Base-by-base conservation (phyloP, 352 stramenopile species). In the Globisporangium takayamanum region DNA sequence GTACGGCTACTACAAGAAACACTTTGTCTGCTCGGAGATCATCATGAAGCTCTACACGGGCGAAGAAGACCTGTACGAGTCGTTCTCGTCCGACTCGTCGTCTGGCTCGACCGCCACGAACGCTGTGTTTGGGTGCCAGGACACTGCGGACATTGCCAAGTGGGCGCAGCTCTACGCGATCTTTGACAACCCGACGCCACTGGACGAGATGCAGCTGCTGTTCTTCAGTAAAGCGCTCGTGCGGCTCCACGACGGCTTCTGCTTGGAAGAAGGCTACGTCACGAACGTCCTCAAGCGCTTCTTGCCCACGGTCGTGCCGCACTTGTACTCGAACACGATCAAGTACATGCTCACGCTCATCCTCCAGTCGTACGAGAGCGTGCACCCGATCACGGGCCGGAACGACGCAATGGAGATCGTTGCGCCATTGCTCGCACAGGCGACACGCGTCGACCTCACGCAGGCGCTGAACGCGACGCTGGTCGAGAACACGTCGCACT, bases 31-130 rank as follows among this genome's bases (percentile, higher is more conserved):
- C 70, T 94, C 85, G 1, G 85, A 94, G 72, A 92, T 94, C 64
- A 92, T 94, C 57, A 94, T 94, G 85, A 92, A 91, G 61, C 72
- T 94, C 5, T 94, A 94, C 70, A 93, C 85, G 25, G 85, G 85
- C 36, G 85, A 94, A 53, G 85, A 94, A 42, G 85, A 94, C 52
- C 55, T 94, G 59, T 94, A 94, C 68, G 82, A 94, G 57, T 94
- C 85, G 16, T 94, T 94, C 56, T 92, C 82, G 42, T 92, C 80
- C 0, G 82, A 90, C 59, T 92, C 82, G 16, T 89, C 79, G 37
- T 87, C 78, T 1, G 85, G 83, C 0, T 94, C 85, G 0, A 73
- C 74, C 2, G 72, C 75, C 16, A 72, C 74, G 2, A 85, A 72
- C 3, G 76, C 84, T 0, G 82, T 92, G 6, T 94, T 94, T 63